Percentiles rank a stretch among this genome's conserved stretches.
phyloP scores from a whole-genome alignment of 2,329 filamentous ascomycete genomes.

The Colletotrichum horii region DNA sequence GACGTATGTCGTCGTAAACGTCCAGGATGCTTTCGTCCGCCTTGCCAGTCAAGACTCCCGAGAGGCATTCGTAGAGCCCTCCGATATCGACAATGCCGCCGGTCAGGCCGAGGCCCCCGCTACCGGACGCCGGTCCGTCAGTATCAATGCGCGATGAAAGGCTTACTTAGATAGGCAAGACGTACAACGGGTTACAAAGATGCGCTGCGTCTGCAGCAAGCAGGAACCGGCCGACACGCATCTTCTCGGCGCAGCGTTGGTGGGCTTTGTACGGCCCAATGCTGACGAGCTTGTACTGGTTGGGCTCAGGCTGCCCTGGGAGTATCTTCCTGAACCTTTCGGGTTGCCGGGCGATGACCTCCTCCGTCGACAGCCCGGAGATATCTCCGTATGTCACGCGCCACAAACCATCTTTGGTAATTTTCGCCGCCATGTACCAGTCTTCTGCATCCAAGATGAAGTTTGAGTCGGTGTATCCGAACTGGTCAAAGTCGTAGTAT shows the following conservation, averaged over 20 bases:
- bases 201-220: slow-evolving; percentile 68
- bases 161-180: not conserved
- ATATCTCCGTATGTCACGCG: slow-evolving; percentile 67
- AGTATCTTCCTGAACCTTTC: slow-evolving; percentile 61
- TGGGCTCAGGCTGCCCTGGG: slow-evolving; percentile 62
- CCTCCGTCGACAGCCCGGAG: slow-evolving; percentile 54
- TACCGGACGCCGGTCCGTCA: not conserved
- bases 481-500: slow-evolving; percentile 62
- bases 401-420: slow-evolving; percentile 63
- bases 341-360: slow-evolving; percentile 58
- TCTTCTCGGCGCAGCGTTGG: slow-evolving; percentile 60
- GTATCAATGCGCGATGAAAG: not conserved
- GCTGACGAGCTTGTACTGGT: slow-evolving; percentile 60
- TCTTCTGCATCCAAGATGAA: slow-evolving; percentile 66
- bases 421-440: slow-evolving; percentile 64
- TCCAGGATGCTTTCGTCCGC: slow-evolving; percentile 48
- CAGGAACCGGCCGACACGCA: slow-evolving; percentile 60
- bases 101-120: slow-evolving; percentile 65
- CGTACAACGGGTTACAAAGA: slow-evolving; percentile 50
- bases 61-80: slow-evolving; percentile 63
- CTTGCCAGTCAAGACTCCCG: slow-evolving; percentile 44
- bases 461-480: slow-evolving; percentile 59
- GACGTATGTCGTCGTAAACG: slow-evolving; percentile 46
- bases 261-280: slow-evolving; percentile 67
- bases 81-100: slow-evolving; percentile 68